These are phyloP conservation scores for Cicer judaicum DNA, from an alignment of 306 rosid species.

Conservation along the genomic window DNA sequence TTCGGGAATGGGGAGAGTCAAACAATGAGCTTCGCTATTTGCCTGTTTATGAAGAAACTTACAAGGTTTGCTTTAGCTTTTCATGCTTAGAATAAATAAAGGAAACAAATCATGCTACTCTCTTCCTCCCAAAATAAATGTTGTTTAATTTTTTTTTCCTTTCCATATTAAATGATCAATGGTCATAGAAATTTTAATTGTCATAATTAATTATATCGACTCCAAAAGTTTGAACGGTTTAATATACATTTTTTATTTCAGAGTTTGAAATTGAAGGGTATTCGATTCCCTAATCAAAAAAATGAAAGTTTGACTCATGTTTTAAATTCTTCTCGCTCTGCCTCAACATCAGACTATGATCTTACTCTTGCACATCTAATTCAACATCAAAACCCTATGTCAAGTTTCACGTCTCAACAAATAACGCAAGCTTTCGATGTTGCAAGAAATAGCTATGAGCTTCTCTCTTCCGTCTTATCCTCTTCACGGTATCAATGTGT, in stretches of 20 bases:
- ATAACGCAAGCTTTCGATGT: slow-evolving; percentile 82
- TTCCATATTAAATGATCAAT: neutral
- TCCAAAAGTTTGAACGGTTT: neutral
- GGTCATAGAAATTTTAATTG: neutral
- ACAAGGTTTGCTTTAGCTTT: slow-evolving; percentile 63
- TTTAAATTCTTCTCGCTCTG: slow-evolving; percentile 68
- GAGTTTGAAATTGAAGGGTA: slow-evolving; percentile 86
- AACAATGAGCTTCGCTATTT: slow-evolving; percentile 81
- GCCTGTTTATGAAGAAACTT: slow-evolving; percentile 88
- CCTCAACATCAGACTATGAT: slow-evolving; percentile 51
- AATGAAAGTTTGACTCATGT: slow-evolving; percentile 83
- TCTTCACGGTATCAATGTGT: slow-evolving; percentile 73
- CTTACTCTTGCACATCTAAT: slow-evolving; percentile 48
- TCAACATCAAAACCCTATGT: slow-evolving; percentile 52
- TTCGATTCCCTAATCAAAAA: slow-evolving; percentile 85
- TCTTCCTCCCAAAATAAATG: neutral
- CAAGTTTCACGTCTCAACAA: slow-evolving; percentile 63
- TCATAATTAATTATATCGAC: neutral
- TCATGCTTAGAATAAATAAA: neutral
- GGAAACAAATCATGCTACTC: neutral
- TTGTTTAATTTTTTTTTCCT: too few relatives aligned
- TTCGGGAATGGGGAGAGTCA: slow-evolving; percentile 88
- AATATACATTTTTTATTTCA: slow-evolving; percentile 43
- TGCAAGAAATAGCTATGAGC: slow-evolving; percentile 80
- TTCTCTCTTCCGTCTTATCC: slow-evolving; percentile 71